phyloP scores from a whole-genome alignment of 2,329 filamentous ascomycete genomes.

The Periglandula ipomoeae region DNA sequence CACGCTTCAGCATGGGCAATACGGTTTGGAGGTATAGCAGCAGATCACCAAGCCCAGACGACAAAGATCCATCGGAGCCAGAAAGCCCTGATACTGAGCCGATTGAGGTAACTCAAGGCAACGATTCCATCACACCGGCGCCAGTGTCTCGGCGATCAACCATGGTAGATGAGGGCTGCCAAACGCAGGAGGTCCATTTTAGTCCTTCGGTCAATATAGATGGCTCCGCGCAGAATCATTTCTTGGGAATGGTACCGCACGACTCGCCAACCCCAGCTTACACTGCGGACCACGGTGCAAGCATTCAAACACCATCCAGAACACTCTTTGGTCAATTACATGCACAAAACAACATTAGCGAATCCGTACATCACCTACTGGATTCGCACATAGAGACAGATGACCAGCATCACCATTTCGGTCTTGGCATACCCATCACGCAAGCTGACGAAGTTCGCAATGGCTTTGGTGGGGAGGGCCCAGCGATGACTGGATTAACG shows the following conservation, averaged over 20 bases:
- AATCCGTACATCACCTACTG: not conserved
- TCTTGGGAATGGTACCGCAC: conserved; percentile 7
- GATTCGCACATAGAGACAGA: not conserved
- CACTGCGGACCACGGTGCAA: not conserved
- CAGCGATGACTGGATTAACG: not conserved
- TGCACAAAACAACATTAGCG: not conserved
- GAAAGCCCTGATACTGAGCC: conserved; percentile 12
- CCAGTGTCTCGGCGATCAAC: conserved; percentile 3
- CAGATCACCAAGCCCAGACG: conserved; percentile 61
- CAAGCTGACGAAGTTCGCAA: not conserved
- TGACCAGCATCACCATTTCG: not conserved
- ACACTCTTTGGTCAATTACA: conserved; percentile 5
- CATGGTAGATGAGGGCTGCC: conserved; percentile 28
- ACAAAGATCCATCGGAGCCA: conserved; percentile 22
- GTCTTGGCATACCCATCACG: not conserved
- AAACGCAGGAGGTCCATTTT: conserved; percentile 22
- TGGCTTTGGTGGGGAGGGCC: not conserved
- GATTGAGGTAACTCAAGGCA: not conserved
- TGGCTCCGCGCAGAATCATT: conserved; percentile 18
- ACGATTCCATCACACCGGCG: not conserved
- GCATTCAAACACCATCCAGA: conserved; percentile 10
- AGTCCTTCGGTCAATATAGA: conserved; percentile 19
- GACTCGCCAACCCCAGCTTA: conserved; percentile 8
- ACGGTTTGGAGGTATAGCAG: conserved; percentile 67
- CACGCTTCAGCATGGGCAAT: conserved; percentile 57